Evolutionary conservation across 768 basidiomycete species (phyloP).

Genomic region (Mycena crocata): DNA sequence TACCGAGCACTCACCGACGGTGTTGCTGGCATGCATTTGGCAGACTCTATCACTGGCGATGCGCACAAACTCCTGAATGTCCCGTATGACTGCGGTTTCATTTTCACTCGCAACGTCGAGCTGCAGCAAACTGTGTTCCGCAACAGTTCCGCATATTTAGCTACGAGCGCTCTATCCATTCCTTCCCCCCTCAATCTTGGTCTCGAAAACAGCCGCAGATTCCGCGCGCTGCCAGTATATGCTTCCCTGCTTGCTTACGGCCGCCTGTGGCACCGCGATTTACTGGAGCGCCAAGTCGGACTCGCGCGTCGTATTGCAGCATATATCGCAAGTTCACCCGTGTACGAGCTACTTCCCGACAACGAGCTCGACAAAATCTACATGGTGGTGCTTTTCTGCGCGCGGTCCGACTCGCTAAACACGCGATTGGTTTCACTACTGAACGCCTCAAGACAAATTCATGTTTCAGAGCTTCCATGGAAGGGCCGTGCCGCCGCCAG

Average conservation of each 20-base stretch:
- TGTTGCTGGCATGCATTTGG: constrained; percentile 17
- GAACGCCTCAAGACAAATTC: constrained; percentile 22
- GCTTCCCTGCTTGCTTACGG: constrained; percentile 29
- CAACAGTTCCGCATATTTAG: constrained; percentile 28
- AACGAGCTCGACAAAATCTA: constrained; percentile 20
- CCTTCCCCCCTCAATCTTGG: constrained; percentile 31
- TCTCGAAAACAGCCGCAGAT: constrained; percentile 31
- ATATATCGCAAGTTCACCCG: constrained; percentile 24
- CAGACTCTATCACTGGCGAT: constrained; percentile 30
- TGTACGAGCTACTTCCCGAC: constrained; percentile 28
- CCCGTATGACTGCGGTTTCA: constrained; percentile 33
- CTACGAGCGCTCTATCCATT: constrained; percentile 3
- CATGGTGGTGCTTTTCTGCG: constrained; percentile 33
- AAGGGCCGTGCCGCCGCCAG: constrained; percentile 21
- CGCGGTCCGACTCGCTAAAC: constrained; percentile 24
- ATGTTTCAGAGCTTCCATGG: constrained; percentile 25
- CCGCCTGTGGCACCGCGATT: constrained; percentile 24
- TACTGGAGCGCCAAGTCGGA: constrained; percentile 29
- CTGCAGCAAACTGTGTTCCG: constrained; percentile 26
- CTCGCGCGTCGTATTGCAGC: constrained; percentile 28
- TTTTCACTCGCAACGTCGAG: constrained; percentile 21
- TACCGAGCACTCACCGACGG: constrained; percentile 13
- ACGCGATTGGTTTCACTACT: constrained; percentile 16
- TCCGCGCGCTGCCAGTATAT: constrained; percentile 32
- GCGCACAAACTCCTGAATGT: constrained; percentile 30